A percentile compares a stretch with the other conserved stretches of the same genome.
phyloP scores from a whole-genome alignment of 2,329 filamentous ascomycete species.

The Cladosporium velox region DNA sequence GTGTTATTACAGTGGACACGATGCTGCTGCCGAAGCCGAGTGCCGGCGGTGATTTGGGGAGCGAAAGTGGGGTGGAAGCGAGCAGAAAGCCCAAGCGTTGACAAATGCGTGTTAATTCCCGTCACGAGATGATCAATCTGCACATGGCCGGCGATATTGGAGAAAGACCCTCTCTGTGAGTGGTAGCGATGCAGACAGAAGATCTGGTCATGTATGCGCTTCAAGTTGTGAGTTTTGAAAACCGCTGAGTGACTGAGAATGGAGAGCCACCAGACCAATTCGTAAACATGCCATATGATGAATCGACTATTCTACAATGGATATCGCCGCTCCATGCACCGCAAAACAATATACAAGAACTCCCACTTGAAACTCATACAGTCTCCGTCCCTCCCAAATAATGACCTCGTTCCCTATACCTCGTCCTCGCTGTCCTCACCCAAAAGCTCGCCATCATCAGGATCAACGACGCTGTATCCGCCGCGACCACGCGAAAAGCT shows the following conservation, averaged over 20 bases:
- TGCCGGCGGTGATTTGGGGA: background rate
- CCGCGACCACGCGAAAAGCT: conserved; percentile 84
- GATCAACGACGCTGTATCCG: conserved; percentile 87
- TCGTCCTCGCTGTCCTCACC: conserved; percentile 95
- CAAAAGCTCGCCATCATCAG: conserved; percentile 90
- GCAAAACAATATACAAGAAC: conserved; percentile 11
- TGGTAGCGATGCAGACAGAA: background rate
- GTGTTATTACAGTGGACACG: background rate
- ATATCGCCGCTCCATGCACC: conserved; percentile 5
- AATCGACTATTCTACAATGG: conserved; percentile 11
- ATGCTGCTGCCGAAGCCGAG: conserved; percentile 2
- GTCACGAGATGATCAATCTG: background rate
- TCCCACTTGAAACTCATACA: conserved; percentile 6
- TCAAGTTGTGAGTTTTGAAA: background rate
- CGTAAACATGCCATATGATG: background rate
- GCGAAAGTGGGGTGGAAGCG: background rate
- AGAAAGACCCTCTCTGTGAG: background rate
- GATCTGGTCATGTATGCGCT: background rate
- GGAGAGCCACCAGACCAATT: background rate
- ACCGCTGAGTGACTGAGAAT: background rate
- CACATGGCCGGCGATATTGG: background rate
- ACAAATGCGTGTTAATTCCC: background rate
- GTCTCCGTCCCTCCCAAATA: background rate
- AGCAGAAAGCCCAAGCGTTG: conserved; percentile 1
- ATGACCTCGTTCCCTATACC: conserved; percentile 42